These are phyloP conservation scores for Agrostemma githago DNA, from an alignment of 148 eudicot species.

Conservation along the genomic window DNA sequence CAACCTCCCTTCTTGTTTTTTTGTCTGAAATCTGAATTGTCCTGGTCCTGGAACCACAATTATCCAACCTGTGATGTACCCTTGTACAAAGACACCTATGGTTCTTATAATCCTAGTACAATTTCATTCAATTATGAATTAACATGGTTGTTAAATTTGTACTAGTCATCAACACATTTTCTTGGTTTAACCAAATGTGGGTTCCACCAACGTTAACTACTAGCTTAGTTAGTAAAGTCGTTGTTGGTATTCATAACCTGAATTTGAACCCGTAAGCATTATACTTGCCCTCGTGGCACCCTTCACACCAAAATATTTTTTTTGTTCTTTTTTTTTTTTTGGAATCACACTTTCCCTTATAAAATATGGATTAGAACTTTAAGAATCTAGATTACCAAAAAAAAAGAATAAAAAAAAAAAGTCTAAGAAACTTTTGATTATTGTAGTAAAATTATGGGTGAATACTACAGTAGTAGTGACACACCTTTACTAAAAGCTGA, in stretches of 20 bases:
- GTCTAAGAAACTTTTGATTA: neutral
- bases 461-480: slow-evolving; percentile 27
- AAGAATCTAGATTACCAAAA: neutral
- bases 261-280: too few species aligned
- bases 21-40: neutral
- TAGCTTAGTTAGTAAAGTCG: too few species aligned
- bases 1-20: neutral
- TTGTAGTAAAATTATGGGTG: slow-evolving; percentile 36
- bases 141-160: slow-evolving; percentile 15
- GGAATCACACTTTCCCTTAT: neutral
- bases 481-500: slow-evolving; percentile 35
- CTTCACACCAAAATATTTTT: too few species aligned
- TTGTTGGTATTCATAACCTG: too few species aligned
- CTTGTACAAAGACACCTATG: neutral
- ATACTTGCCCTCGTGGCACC: too few species aligned
- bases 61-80: neutral
- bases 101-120: neutral
- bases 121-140: neutral
- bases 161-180: neutral
- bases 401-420: neutral
- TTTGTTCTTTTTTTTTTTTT: neutral
- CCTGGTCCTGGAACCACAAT: neutral
- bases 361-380: neutral
- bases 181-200: neutral
- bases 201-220: neutral